Percentiles rank a stretch among this genome's conserved stretches.
These are phyloP conservation scores for Pseudogymnoascus sp. DNA, from an alignment of 2,329 filamentous ascomycete genomes.

Conservation along the genomic window DNA sequence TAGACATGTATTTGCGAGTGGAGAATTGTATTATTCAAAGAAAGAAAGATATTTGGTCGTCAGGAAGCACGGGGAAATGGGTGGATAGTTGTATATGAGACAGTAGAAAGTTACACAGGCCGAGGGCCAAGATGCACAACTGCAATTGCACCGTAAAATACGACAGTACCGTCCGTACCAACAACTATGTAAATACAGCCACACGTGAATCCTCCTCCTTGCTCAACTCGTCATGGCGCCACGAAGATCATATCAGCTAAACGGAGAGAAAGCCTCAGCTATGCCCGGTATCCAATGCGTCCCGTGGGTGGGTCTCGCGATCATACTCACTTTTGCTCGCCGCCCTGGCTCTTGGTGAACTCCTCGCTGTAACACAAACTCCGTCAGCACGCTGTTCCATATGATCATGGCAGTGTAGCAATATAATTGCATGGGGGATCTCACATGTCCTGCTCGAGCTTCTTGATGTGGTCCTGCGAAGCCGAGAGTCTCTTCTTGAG, in stretches of 20 bases:
- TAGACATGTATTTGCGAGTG: background rate
- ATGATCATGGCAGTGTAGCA: background rate
- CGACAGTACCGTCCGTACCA: background rate
- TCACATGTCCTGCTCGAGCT: slow-evolving; percentile 82
- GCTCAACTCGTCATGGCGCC: slow-evolving; percentile 3
- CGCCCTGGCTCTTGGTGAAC: slow-evolving; percentile 58
- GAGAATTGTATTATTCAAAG: slow-evolving; percentile 1
- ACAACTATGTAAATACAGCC: background rate
- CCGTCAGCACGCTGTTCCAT: background rate
- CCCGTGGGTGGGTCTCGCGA: background rate
- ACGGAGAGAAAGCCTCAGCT: slow-evolving; percentile 2
- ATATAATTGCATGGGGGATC: slow-evolving; percentile 27
- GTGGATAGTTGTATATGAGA: background rate
- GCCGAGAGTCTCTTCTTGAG: slow-evolving; percentile 66
- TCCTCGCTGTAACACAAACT: slow-evolving; percentile 43
- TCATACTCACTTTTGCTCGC: slow-evolving; percentile 30
- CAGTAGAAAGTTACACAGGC: slow-evolving; percentile 4
- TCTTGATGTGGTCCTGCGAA: slow-evolving; percentile 76
- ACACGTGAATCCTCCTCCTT: background rate
- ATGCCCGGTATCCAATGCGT: background rate
- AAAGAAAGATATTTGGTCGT: background rate
- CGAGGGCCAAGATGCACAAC: background rate
- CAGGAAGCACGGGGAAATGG: background rate
- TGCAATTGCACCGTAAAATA: background rate
- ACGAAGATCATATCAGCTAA: background rate